These are phyloP conservation scores for Ogataea salicorniae DNA, from an alignment of 805 yeast genomes.

Conservation along the genomic window DNA sequence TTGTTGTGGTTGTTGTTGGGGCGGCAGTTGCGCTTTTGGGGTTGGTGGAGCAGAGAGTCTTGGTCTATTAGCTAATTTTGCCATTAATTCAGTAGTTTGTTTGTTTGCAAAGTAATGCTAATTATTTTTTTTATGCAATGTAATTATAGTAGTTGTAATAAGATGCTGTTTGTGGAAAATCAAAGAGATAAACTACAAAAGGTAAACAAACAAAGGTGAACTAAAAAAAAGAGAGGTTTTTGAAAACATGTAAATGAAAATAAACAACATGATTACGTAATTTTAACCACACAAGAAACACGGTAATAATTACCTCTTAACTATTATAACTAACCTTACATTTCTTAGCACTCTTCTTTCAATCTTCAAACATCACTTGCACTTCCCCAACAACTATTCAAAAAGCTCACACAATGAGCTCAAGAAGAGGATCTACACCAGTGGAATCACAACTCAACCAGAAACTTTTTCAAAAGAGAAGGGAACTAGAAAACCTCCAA, in stretches of 20 bases:
- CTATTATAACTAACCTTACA: too few species aligned
- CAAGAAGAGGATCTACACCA: constrained; percentile 10
- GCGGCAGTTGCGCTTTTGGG: constrained; percentile 2
- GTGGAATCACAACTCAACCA: constrained; percentile 17
- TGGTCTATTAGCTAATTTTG: constrained; percentile 19
- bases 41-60: constrained; percentile 6
- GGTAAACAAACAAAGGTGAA: not conserved
- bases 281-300: not conserved
- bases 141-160: not conserved
- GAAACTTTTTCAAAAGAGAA: constrained; percentile 38
- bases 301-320: not conserved
- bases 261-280: too few species aligned
- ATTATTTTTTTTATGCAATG: not conserved
- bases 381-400: not conserved
- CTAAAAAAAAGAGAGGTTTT: not conserved
- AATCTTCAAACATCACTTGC: not conserved
- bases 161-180: not conserved
- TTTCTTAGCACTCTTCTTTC: too few species aligned
- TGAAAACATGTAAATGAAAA: too few species aligned
- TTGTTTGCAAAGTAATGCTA: not conserved
- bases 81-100: constrained; percentile 12
- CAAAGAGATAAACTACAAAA: not conserved
- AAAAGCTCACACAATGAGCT: constrained; percentile 1
- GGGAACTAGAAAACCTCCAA: constrained; percentile 46
- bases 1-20: too few species aligned